Base-by-base conservation (phyloP, 2,329 filamentous ascomycete species). In the Aspergillus sp. region DNA sequence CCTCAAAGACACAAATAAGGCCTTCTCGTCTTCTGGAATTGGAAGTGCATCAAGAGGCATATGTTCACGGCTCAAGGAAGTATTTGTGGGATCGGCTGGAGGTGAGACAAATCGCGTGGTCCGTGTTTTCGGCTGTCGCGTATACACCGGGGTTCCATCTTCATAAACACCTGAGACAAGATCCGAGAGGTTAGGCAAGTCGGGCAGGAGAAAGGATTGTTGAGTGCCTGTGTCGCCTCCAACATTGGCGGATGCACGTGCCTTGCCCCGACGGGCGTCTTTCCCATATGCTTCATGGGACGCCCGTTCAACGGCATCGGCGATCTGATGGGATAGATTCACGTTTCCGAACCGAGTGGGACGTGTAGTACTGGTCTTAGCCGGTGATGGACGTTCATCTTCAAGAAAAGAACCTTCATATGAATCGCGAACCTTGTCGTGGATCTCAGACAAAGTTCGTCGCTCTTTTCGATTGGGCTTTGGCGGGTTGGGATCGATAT, bases 21-120 rank as follows among this genome's bases (percentile, higher is more conserved):
- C 82, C 68, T 87, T 86, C 62, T 88, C 86, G 49, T 88, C 84
- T 12, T 82, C 78, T 0, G 85, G 85, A 46, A 87, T 78, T 0
- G 83, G 79, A 11, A 87, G 75, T 12, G 79, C 77, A 39, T 85
- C 79, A 19, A 87, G 71, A 0, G 79, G 77, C 12, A 77, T 68
- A 64, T 86, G 77, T 39, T 72, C 68, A 12, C 68, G 70, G 19
- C 68, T 66, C 33, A 73, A 57, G 14, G 70, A 72, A 15, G 66
- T 58, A 25, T 73, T 70, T 7, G 66, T 65, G 41, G 66, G 61
- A 54, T 74, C 71, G 48, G 73, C 70, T 3, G 74, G 71, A n/a
- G 77, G 77, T 15, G 81, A 81, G 4, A 80, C 75, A 68, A 85
- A 86, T 37, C 83, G 81, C 12, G 83, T 84, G 5, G 73, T 70